Evolutionary conservation across 176 grass and related monocot species (phyloP), one percentile per base, ranked within the genome.

Genomic region (Rhynchospora tenuis): DNA sequence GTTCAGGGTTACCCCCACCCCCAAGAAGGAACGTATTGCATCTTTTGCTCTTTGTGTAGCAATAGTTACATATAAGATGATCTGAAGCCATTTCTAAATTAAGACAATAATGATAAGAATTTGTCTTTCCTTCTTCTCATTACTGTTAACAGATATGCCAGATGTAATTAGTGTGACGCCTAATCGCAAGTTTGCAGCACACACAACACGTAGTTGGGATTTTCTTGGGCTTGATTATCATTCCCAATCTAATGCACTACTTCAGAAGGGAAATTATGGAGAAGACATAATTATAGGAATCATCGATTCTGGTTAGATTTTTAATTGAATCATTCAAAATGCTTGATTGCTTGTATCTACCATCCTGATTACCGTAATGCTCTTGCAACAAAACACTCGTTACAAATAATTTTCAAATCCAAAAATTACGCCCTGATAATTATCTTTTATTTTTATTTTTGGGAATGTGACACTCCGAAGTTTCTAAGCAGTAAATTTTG

Each of bases 131-230:
- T 44, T 70, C 16, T 16, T 54, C 4, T 15, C 26, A 27, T 6
- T 15, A 75, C 23, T 27, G 24, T 26, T 13, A 73, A 46, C 29
- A 92, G 93, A 75, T 24, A 79, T 84, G 12, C 42, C 77, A 14
- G 88, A 76, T 46, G 86, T 94, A 1, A 16, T 90, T 6, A 85
- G 19, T 3, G 77, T 94, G 7, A 83, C 78, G 17, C 54, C 52
- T 33, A 92, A 70, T 29, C 60, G 29, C 0, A 59, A 33, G 0
- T 28, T 59, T 19, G 8, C 29, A 47, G 0, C 9, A 1, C 88
- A 88, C 17, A 93, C 88, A 17, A 90, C 91, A 17, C 83, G 83
- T 12, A 93, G 91, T 44, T 93, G 86, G 86, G 86, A 93, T 4
- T 93, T 80, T 28, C 84, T 93, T 38, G 81, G 80, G 0, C 6